Evolutionary conservation across 2,329 filamentous ascomycete species (phyloP), one percentile per base, ranked within the genome.

Genomic region (Lecanicillium sp.): DNA sequence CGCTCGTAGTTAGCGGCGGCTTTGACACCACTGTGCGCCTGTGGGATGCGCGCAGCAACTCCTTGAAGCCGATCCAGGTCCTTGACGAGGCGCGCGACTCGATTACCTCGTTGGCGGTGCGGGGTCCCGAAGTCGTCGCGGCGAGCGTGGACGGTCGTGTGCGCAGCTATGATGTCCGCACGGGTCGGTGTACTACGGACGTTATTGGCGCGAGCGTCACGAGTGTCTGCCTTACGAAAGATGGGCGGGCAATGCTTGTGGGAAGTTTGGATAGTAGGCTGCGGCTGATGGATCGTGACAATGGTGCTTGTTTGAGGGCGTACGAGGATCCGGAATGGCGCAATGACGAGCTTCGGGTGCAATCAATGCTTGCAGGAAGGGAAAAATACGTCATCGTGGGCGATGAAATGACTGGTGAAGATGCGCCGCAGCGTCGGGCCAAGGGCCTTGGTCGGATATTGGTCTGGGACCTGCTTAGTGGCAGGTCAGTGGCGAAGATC

Each of bases 61-160:
- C 22, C 7, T 61, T 61, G 29, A 81, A 76, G 53, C 79, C 86
- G 3, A 68, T 94, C 32, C 85, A 89, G 71, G 73, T 78, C 2
- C 68, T 92, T 2, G 59, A 65, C 17, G 85, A 92, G 39, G 86
- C 86, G 5, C 73, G 70, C 47, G 87, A 94, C 57, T 74, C 77
- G 38, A 69, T 89, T 18, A 73, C 62, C 17, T 62, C 59, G 35
- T 54, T 78, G 5, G 68, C 48, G 0, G 67, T 73, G 13, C 54
- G 63, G 14, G 71, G 64, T 2, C 53, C 65, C 7, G 73, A 78
- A 59, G 75, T 96, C 35, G 60, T 87, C 2, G 73, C 75, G 2
- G 87, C 83, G 1, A 89, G 85, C 56, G 85, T 95, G 41, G 90
- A 96, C 61, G 89, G 89, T 3, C 70, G 83, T 42, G 76, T 94